Evolutionary conservation across 2,329 filamentous ascomycete species (phyloP), one percentile per base, ranked within the genome.

Genomic region (Diaporthe vexans): DNA sequence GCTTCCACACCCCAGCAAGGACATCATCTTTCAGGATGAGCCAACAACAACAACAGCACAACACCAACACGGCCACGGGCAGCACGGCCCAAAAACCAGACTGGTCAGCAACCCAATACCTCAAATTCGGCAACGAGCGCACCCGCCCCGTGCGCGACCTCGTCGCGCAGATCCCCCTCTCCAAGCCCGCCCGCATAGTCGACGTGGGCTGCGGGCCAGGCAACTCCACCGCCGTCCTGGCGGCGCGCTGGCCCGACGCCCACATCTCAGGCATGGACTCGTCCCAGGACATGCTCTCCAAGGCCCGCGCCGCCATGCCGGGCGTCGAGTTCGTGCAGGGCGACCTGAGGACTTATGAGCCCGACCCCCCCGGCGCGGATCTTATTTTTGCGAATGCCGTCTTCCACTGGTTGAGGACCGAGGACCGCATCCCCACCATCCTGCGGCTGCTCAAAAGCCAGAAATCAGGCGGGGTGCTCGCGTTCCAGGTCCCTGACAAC

Each of bases 121-220:
- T 89, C 75, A 89, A 89, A 75, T 91, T 91, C 77, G 79, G 82
- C 76, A 80, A 83, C 68, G 86, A 91, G 70, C 86, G 89, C 73
- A 91, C 88, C 0, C 85, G 86, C 3, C 84, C 89, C 9, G 85
- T 87, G 0, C 82, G 84, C 56, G 90, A 92, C 75, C 85, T 91
- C 0, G 80, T 91, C 11, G 76, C 85, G 8, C 87, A 85, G 43
- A 79, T 90, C 3, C 82, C 83, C 0, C 81, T 87, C 1, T 76
- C 81, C 19, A 72, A 78, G 0, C 81, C 88, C n/a, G 78, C 81
- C 13, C 81, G 79, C 37, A 86, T 91, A 77, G 82, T 90, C 77
- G 90, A 92, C 74, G 82, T 92, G 1, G 90, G 90, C 77, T 92
- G 90, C 79, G 90, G 90, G 0, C 90, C 90, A 0, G 90, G 87